phyloP scores from a whole-genome alignment of 1,284 basidiomycete species.

The Puccinia brachypodii region DNA sequence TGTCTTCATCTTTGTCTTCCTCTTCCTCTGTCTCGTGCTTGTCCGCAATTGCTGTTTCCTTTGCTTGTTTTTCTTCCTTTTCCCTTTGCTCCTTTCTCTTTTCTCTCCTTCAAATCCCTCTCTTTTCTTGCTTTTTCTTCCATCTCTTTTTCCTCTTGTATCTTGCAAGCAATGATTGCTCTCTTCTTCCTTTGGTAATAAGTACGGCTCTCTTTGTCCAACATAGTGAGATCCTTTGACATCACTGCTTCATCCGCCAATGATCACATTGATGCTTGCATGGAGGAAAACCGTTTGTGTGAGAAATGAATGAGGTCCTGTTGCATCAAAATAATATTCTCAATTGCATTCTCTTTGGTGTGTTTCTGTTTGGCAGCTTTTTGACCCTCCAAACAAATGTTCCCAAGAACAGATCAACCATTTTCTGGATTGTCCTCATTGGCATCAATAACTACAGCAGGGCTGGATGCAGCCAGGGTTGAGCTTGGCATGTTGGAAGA shows the following conservation, averaged over 20 bases:
- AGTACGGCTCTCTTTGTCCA: background rate
- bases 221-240: background rate
- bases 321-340: background rate
- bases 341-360: background rate
- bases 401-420: background rate
- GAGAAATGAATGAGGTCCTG: background rate
- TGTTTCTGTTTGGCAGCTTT: background rate
- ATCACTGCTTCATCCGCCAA: background rate
- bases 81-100: background rate
- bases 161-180: background rate
- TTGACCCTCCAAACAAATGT: background rate
- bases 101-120: background rate
- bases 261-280: too few relatives aligned
- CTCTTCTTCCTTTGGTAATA: background rate
- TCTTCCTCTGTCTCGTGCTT: too few relatives aligned
- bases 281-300: background rate
- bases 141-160: too few relatives aligned
- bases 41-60: too few relatives aligned
- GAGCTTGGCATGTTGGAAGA: background rate
- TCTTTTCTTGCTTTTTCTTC: background rate
- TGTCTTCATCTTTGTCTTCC: background rate
- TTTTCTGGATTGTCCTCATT: background rate
- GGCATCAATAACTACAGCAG: background rate
- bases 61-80: background rate
- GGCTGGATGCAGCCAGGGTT: background rate